These are phyloP conservation scores for Periglandula ipomoeae DNA, from an alignment of 2,329 filamentous ascomycete species.

Conservation along the genomic window DNA sequence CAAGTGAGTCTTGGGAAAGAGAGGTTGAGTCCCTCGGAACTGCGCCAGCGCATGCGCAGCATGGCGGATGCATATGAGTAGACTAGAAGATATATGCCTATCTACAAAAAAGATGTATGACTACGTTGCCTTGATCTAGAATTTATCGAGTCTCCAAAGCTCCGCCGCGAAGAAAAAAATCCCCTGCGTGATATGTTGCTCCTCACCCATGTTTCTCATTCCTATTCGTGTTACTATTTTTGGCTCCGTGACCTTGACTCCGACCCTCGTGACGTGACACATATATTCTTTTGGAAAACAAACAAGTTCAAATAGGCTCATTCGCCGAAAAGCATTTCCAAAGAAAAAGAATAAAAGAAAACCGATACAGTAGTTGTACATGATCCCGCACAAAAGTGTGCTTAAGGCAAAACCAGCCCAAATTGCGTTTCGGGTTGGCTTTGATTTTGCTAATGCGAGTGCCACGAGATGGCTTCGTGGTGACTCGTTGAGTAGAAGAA, in stretches of 20 bases:
- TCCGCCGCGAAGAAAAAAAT: not conserved
- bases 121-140: not conserved
- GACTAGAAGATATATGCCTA: not conserved
- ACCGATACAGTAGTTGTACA: not conserved
- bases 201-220: not conserved
- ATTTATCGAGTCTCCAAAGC: not conserved
- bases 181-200: too few species aligned
- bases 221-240: not conserved
- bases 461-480: too few species aligned
- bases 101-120: not conserved
- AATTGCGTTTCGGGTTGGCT: too few species aligned
- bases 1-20: constrained; percentile 38
- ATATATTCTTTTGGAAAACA: not conserved
- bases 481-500: not conserved
- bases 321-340: not conserved
- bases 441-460: too few species aligned
- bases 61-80: constrained; percentile 41
- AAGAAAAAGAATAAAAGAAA: not conserved
- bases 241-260: not conserved
- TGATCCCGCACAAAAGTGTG: too few species aligned
- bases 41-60: constrained; percentile 35
- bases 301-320: not conserved
- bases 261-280: not conserved
- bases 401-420: not conserved
- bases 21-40: constrained; percentile 33